These are phyloP conservation scores for Xylariaceae sp. DNA, from an alignment of 2,329 filamentous ascomycete species.

Conservation along the genomic window DNA sequence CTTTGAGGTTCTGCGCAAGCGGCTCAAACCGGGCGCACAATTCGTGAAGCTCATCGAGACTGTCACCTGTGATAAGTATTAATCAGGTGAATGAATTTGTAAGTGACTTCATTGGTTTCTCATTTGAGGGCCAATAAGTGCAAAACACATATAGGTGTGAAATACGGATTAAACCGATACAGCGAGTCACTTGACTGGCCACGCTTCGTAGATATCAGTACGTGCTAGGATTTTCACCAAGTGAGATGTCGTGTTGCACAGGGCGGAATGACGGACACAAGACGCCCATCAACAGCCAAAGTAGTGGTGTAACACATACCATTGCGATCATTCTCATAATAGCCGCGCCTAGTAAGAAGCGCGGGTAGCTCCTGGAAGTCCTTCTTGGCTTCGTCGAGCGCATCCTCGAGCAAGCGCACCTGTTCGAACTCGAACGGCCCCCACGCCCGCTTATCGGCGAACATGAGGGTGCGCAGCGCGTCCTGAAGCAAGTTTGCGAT, in stretches of 20 bases:
- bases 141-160: background rate
- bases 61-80: conserved; percentile 50
- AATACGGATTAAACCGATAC: background rate
- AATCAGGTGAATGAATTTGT: conserved; percentile 6
- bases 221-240: background rate
- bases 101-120: background rate
- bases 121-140: background rate
- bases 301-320: conserved; percentile 46
- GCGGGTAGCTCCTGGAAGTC: conserved; percentile 65
- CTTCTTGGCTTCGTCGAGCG: conserved; percentile 64
- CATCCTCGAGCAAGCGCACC: conserved; percentile 57
- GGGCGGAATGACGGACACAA: background rate
- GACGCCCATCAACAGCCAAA: background rate
- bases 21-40: conserved; percentile 53
- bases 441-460: conserved; percentile 65
- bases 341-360: conserved; percentile 60
- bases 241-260: background rate
- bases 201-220: background rate
- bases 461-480: conserved; percentile 58
- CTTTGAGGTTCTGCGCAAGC: conserved; percentile 57
- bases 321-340: conserved; percentile 63
- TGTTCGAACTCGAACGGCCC: conserved; percentile 65
- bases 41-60: conserved; percentile 55
- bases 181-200: conserved; percentile 9
- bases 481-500: conserved; percentile 62